Evolutionary conservation across 2,329 filamentous ascomycete genomes (phyloP).

Genomic region (Apiospora phragmitis): DNA sequence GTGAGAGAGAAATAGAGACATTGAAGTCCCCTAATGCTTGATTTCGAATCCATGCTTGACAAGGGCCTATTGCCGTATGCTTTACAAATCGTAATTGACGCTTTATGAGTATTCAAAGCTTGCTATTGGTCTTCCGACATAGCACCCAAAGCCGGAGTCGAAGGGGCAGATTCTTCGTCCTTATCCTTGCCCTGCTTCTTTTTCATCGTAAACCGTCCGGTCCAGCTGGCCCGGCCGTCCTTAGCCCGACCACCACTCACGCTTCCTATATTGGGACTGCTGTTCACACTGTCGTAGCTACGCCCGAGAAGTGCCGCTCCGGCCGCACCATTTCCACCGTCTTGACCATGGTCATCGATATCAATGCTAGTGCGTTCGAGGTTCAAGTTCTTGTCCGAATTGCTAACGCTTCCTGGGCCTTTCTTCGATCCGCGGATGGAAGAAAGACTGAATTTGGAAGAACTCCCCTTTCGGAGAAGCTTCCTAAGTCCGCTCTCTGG

Average conservation of each 20-base stretch:
- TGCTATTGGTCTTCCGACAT: conserved; percentile 4
- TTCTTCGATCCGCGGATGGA: conserved; percentile 57
- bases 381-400: conserved; percentile 55
- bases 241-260: conserved; percentile 45
- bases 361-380: conserved; percentile 60
- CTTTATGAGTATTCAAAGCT: neutral
- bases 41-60: neutral
- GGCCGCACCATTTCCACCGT: conserved; percentile 18
- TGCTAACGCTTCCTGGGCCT: conserved; percentile 55
- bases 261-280: conserved; percentile 57
- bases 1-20: neutral
- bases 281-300: conserved; percentile 57
- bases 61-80: neutral
- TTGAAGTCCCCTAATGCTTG: neutral
- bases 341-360: conserved; percentile 56
- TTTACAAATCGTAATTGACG: neutral
- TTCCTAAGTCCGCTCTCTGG: conserved; percentile 60
- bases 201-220: conserved; percentile 55
- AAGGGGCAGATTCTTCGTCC: conserved; percentile 39
- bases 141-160: conserved; percentile 22
- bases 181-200: conserved; percentile 58
- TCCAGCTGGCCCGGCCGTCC: conserved; percentile 51
- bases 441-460: conserved; percentile 64
- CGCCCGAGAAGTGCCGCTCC: conserved; percentile 38
- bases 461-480: conserved; percentile 65